Percentiles rank a stretch among this genome's conserved stretches.
These are phyloP conservation scores for Carex pumila DNA, from an alignment of 176 grass and related monocot species.

Conservation along the genomic window DNA sequence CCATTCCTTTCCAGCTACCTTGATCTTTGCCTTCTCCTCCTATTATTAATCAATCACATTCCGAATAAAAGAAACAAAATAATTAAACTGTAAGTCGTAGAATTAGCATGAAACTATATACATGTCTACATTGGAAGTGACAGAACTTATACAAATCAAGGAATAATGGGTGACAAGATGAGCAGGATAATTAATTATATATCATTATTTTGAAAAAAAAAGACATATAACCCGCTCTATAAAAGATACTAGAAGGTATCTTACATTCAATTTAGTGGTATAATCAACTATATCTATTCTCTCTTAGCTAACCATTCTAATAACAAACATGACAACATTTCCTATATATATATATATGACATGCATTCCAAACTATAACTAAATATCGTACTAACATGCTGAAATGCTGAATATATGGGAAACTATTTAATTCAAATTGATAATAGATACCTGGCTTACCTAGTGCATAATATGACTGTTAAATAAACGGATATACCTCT, in stretches of 20 bases:
- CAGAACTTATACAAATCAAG: neutral
- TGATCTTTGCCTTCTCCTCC: slow-evolving; percentile 28
- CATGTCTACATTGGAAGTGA: too few relatives aligned
- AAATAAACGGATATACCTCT: neutral
- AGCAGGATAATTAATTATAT: too few relatives aligned
- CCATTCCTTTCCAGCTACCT: slow-evolving; percentile 58
- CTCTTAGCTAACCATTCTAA: too few relatives aligned
- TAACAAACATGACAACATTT: too few relatives aligned
- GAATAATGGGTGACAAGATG: neutral
- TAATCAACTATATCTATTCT: too few relatives aligned
- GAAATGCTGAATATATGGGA: neutral
- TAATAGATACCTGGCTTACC: too few relatives aligned
- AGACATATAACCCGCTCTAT: too few relatives aligned
- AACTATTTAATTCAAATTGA: neutral
- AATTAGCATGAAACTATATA: neutral
- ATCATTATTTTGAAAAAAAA: too few relatives aligned
- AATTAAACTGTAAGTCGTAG: neutral
- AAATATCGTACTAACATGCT: neutral
- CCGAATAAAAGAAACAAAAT: neutral
- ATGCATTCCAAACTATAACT: neutral
- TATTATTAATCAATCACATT: neutral
- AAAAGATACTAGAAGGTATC: too few relatives aligned
- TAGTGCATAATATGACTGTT: neutral
- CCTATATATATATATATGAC: too few relatives aligned
- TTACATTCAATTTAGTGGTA: too few relatives aligned